Evolutionary conservation across 805 yeast genomes (phyloP), one percentile per base, ranked within the genome.

Genomic region (Kodamaea lidongshanica): DNA sequence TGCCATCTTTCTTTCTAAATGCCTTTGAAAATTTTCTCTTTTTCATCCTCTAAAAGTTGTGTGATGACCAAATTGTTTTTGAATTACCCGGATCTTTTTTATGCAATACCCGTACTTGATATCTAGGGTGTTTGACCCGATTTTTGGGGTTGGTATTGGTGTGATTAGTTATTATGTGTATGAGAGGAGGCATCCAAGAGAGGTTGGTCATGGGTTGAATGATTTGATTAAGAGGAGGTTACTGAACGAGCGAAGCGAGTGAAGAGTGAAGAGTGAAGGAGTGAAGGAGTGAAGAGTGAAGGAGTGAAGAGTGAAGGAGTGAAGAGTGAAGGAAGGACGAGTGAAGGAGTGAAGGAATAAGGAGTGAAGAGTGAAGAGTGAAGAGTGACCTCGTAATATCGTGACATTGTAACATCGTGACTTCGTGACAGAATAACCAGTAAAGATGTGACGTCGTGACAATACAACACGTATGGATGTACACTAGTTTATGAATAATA

Each of bases 81-180:
- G 22, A 8, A 16, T 28, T 28, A 28, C 32, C 32, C 32, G 32
- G 32, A 28, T 19, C 17, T 11, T n/a, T 6, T n/a, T 7, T 29
- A 56, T 59, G 58, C 59, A 60, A 39, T 56, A 61, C 43, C 73
- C 70, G 21, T 70, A 68, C 47, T 54, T 74, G 31, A 57, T 74
- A 9, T 65, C 72, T 10, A 68, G 79, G 45, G 57, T 63, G 39
- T 49, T 70, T 7, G 94, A 82, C 48, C 86, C 89, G 4, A 16
- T 78, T 3, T 69, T 79, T 39, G 88, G 81, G 3, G 45, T 80
- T 3, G 48, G 64, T 0, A 66, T 80, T 2, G 94, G 94, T 1
- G 65, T 70, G 0, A 54, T 70, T 6, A 74, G 86, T 4, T 82
- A 76, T 50, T 77, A 71, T 40, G 56, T 76, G 7, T 76, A 77